Conservation (phyloP, 805 yeast genomes). For the Wickerhamomyces bisporus region DNA sequence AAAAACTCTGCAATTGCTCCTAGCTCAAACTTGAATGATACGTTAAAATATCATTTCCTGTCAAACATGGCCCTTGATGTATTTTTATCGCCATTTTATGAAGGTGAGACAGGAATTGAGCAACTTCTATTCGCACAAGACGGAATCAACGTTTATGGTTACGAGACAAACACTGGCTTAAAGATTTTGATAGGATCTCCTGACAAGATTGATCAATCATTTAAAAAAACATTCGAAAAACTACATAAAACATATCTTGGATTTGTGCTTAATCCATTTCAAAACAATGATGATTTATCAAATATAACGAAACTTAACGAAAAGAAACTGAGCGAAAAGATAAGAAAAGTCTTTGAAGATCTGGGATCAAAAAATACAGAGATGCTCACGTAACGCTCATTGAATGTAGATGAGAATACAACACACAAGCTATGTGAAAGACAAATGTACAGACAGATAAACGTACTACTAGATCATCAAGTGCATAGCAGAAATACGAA, state of each 20-base stretch:
- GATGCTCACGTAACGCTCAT: neutral
- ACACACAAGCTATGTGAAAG: too few relatives aligned
- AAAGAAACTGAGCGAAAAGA: constrained; percentile 10
- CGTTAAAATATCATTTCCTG: constrained; percentile 57
- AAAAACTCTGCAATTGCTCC: too few relatives aligned
- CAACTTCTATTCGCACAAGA: constrained; percentile 58
- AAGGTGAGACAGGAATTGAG: constrained; percentile 33
- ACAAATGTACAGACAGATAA: too few relatives aligned
- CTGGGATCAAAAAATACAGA: constrained; percentile 3
- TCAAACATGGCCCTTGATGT: constrained; percentile 76
- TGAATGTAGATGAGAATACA: neutral
- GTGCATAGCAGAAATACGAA: too few relatives aligned
- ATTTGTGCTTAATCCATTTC: constrained; percentile 61
- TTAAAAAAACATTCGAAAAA: constrained; percentile 28
- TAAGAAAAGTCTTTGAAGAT: constrained; percentile 8
- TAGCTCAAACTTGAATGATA: too few relatives aligned
- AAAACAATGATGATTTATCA: constrained; percentile 18
- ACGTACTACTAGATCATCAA: too few relatives aligned
- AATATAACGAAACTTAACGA: constrained; percentile 25
- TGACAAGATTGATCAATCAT: constrained; percentile 25
- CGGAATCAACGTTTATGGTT: constrained; percentile 61
- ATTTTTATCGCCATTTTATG: constrained; percentile 46
- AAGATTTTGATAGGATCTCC: constrained; percentile 57
- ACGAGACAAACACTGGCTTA: constrained; percentile 62
- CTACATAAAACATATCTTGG: constrained; percentile 52